A percentile compares a stretch with the other conserved stretches of the same genome.
Conservation (phyloP, 2,329 filamentous ascomycete genomes). For the Xylogone sp. region DNA sequence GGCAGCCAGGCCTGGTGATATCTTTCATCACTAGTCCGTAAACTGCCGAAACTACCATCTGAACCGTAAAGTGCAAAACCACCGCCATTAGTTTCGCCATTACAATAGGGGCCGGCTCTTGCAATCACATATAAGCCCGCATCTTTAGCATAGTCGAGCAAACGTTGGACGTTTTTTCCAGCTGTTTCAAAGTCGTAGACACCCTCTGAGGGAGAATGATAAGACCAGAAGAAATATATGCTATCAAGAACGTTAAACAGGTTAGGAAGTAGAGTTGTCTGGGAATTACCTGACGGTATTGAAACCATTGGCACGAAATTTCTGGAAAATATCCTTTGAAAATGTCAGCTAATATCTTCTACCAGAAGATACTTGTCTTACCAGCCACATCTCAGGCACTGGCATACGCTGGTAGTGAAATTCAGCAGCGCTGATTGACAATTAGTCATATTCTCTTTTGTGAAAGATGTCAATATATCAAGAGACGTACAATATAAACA, state of each 20-base stretch:
- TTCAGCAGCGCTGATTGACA: constrained; percentile 29
- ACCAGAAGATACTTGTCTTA: constrained; percentile 12
- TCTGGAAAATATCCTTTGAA: constrained; percentile 47
- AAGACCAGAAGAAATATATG: constrained; percentile 48
- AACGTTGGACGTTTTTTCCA: constrained; percentile 45
- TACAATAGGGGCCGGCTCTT: constrained; percentile 47
- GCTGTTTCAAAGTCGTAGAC: constrained; percentile 47
- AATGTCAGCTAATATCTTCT: constrained; percentile 18
- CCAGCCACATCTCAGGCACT: constrained; percentile 47
- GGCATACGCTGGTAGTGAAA: constrained; percentile 52
- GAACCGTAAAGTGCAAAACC: constrained; percentile 42
- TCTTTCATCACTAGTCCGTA: constrained; percentile 38
- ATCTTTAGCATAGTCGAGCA: constrained; percentile 47
- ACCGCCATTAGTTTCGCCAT: constrained; percentile 47
- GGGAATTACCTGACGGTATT: constrained; percentile 40
- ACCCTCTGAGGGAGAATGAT: constrained; percentile 39
- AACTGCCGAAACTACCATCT: constrained; percentile 40
- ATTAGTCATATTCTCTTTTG: constrained; percentile 8
- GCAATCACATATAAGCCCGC: constrained; percentile 48
- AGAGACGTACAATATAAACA: constrained; percentile 40
- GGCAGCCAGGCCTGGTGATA: constrained; percentile 43
- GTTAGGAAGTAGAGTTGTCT: neutral
- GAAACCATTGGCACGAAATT: constrained; percentile 48
- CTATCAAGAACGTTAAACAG: constrained; percentile 14
- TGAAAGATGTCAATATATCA: neutral